Conservation (phyloP, 805 yeast species). For the Candida jianshihensis region DNA sequence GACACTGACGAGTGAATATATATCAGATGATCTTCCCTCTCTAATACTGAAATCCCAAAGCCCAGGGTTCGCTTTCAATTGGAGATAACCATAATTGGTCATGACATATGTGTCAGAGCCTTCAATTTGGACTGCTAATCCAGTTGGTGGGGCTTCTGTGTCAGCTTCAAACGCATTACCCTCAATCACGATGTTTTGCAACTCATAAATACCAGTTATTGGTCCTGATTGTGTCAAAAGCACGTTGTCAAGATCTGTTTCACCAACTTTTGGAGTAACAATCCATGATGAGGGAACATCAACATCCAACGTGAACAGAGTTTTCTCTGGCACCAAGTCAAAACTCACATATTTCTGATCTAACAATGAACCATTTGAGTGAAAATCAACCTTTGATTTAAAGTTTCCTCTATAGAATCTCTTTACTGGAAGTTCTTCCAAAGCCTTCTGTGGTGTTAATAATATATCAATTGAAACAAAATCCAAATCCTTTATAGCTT, state of each 20-base stretch:
- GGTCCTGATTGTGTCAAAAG: conserved; percentile 29
- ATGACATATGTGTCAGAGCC: conserved; percentile 59
- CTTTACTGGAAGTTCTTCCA: conserved; percentile 40
- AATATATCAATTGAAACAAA: conserved; percentile 48
- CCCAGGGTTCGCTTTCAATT: conserved; percentile 70
- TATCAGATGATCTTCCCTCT: conserved; percentile 33
- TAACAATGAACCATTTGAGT: conserved; percentile 19
- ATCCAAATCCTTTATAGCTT: conserved; percentile 35
- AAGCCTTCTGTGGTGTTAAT: conserved; percentile 47
- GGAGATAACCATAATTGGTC: conserved; percentile 81
- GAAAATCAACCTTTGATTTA: conserved; percentile 27
- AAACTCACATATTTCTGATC: conserved; percentile 30
- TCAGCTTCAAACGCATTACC: conserved; percentile 53
- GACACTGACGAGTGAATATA: conserved; percentile 33
- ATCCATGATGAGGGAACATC: conserved; percentile 66
- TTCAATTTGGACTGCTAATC: conserved; percentile 17
- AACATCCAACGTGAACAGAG: conserved; percentile 47
- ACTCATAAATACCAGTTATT: conserved; percentile 39
- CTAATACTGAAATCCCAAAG: conserved; percentile 48
- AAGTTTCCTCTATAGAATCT: conserved; percentile 51
- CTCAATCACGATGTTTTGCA: conserved; percentile 57
- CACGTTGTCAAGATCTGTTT: conserved; percentile 60
- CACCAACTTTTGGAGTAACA: conserved; percentile 43
- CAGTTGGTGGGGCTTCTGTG: conserved; percentile 15
- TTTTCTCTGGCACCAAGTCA: conserved; percentile 41